Evolutionary conservation across 805 yeast genomes (phyloP), one percentile per base, ranked within the genome.

Genomic region (Saccharomyces cerevisiae): DNA sequence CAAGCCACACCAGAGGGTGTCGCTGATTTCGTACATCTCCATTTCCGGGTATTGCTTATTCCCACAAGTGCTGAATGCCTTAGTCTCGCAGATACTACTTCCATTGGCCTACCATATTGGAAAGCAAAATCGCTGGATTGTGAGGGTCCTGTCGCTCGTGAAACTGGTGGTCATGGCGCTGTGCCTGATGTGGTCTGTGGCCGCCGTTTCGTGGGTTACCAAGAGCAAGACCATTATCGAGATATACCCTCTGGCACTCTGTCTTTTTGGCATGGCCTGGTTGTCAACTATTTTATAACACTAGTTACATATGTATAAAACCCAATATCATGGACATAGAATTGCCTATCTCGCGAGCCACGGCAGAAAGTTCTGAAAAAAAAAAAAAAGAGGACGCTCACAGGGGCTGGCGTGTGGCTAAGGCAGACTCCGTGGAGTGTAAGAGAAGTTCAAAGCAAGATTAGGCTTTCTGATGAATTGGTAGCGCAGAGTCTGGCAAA

Each of bases 41-140:
- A 49, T 69, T 4, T 55, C 65, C 2, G 71, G 72, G 13, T 70
- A 70, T 53, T 69, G 72, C 51, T 51, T 70, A 11, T 70, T 69
- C 52, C 70, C 72, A 13, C 67, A 65, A 43, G 66, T 69, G 5
- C 36, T 69, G 6, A 65, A 64, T 32, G 58, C 70, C 1, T 31
- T 66, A 8, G 6, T 64, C 11, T 57, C 67, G 21, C 66, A 65
- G 30, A 11, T 63, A 2, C 17, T 69, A 4, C 49, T 65, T 5
- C 73, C 73, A 8, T 43, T 69, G 17, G 27, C 60, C n/a, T 50
- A 67, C 29, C 59, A 55, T n/a, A 22, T 51, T 17, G 46, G 41
- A 10, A 53, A 53, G 24, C 53, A 49, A 24, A 52, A 49, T 22
- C 49, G 50, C 17, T 58, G 62, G 62, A 30, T 53, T 11, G 41